Evolutionary conservation across 805 yeast genomes (phyloP), one percentile per base, ranked within the genome.

Genomic region (Isabelozyma gotoi): DNA sequence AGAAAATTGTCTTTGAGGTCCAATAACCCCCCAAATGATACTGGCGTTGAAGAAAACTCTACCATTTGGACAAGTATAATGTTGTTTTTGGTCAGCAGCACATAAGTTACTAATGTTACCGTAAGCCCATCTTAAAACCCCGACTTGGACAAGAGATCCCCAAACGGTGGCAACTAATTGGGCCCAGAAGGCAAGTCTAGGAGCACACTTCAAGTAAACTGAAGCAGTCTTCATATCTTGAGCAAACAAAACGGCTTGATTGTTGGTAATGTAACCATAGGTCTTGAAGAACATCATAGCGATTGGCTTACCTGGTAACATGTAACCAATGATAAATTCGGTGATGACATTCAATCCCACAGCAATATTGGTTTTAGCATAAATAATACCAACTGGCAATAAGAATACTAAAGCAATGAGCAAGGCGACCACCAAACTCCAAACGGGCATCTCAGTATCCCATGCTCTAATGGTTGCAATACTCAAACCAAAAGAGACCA

Each of bases 251-350:
- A 74, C 68, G n/a, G 76, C 79, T 56, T 75, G 80, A 46, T 60
- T 65, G 52, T 69, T 72, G 40, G 77, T 68, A 55, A 74, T 75
- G 60, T 69, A 75, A 37, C 77, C 77, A 46, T 60, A 74, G 20
- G 75, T 69, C 55, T 74, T 71, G 63, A 73, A 67, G 48, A 73
- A 66, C 74, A 75, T 67, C 67, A 68, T 71, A 19, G 76, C 77
- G 49, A 71, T 49, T 36, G 78, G 78, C 55, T 71, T 73, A 47
- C 78, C 78, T 47, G 75, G 74, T 41, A 69, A 47, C 71, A 70
- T 67, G 24, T 41, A 41, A 24, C 84, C 82, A 39, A 77, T 63
- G 46, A 81, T 76, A 53, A 81, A 68, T 57, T 80, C 82, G 41
- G 76, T 80, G 47, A 81, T 61, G 29, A 70, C 75, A 52, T 68